These are phyloP conservation scores for Ogataea degrootiae DNA, from an alignment of 805 yeast species.

Conservation along the genomic window DNA sequence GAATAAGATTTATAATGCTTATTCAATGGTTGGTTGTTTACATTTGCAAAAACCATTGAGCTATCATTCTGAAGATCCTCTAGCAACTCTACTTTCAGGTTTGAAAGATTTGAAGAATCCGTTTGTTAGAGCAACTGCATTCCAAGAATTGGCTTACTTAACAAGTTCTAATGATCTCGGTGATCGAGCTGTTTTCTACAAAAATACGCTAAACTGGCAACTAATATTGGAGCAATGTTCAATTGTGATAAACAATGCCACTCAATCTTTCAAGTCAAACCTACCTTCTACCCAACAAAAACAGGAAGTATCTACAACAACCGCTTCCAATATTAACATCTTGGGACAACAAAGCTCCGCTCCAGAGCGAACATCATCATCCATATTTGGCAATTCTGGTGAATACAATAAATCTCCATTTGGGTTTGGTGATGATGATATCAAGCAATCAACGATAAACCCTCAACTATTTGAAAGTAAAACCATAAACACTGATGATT, in stretches of 20 bases:
- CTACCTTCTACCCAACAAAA: slow-evolving; percentile 8
- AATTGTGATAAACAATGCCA: slow-evolving; percentile 41
- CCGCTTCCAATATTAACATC: not conserved
- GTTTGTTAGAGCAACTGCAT: slow-evolving; percentile 59
- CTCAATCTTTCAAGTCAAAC: slow-evolving; percentile 21
- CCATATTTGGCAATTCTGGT: slow-evolving; percentile 26
- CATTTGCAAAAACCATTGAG: slow-evolving; percentile 62
- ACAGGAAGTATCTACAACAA: not conserved
- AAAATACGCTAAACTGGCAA: slow-evolving; percentile 45
- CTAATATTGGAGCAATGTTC: slow-evolving; percentile 58
- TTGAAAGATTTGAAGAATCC: slow-evolving; percentile 44
- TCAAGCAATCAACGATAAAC: not conserved
- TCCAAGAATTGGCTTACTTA: slow-evolving; percentile 68
- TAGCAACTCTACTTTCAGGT: slow-evolving; percentile 61
- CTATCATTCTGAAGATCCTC: slow-evolving; percentile 53
- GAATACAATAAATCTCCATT: slow-evolving; percentile 10
- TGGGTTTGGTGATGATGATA: slow-evolving; percentile 10
- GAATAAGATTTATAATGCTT: slow-evolving; percentile 57
- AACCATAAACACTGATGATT: slow-evolving; percentile 4
- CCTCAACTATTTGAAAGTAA: not conserved
- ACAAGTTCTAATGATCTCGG: slow-evolving; percentile 45
- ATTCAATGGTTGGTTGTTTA: slow-evolving; percentile 67
- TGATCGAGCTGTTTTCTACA: slow-evolving; percentile 50
- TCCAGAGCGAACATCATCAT: not conserved
- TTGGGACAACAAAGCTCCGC: not conserved